Evolutionary conservation across 2,329 filamentous ascomycete species (phyloP).

Genomic region (Pseudopyrenochaeta lycopersici): DNA sequence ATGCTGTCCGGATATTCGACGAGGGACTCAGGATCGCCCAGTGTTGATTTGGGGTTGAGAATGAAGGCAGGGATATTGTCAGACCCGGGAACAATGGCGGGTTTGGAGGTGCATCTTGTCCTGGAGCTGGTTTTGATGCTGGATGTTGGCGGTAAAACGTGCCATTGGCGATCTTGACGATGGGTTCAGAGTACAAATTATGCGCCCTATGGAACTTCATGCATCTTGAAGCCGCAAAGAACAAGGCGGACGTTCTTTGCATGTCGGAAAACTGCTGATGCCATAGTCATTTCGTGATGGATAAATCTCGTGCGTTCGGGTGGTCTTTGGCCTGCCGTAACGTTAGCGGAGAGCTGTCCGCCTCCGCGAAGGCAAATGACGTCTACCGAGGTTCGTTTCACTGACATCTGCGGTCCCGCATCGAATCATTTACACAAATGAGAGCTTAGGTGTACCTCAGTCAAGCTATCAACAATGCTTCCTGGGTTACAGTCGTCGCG

Average conservation of each 20-base stretch:
- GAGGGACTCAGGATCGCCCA: constrained; percentile 89
- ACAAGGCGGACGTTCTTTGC: constrained; percentile 39
- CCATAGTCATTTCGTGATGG: constrained; percentile 7
- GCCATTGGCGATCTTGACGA: constrained; percentile 63
- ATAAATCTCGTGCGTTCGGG: constrained; percentile 14
- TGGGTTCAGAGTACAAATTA: constrained; percentile 31
- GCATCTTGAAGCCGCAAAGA: constrained; percentile 40
- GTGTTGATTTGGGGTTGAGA: constrained; percentile 62
- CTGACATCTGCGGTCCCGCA: constrained; percentile 12
- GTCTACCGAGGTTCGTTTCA: constrained; percentile 36
- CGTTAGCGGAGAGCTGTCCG: constrained; percentile 35
- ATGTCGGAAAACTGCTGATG: constrained; percentile 30
- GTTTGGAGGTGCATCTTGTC: constrained; percentile 63
- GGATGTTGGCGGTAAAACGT: constrained; percentile 86
- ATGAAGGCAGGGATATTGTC: constrained; percentile 73
- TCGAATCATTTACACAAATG: neutral
- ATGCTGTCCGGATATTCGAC: constrained; percentile 79
- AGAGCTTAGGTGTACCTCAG: constrained; percentile 15
- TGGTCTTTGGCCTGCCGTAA: constrained; percentile 18
- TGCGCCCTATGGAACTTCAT: constrained; percentile 22
- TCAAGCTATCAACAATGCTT: constrained; percentile 42
- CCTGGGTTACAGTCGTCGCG: constrained; percentile 51
- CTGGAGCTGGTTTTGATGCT: constrained; percentile 43
- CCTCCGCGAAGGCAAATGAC: constrained; percentile 33
- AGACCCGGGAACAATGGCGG: constrained; percentile 77